Base-by-base conservation (phyloP, 805 yeast species). In the Ogataea pilisensis region DNA sequence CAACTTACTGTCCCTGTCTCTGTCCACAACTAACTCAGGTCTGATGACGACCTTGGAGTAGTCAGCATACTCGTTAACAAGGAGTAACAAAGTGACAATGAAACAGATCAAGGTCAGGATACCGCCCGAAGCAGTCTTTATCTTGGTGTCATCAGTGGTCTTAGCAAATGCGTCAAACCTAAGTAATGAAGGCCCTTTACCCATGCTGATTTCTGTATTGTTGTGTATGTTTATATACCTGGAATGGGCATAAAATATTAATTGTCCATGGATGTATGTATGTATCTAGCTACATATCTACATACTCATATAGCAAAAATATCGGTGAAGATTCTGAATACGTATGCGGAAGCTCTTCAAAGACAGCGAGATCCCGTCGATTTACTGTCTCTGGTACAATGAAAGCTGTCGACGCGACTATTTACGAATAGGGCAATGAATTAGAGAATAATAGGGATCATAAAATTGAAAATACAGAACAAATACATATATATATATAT, bases 91-190 rank as follows among this genome's bases (percentile, higher is more conserved):
- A 14, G 87, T 80, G 3, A 85, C 69, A 5, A 78, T 37, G 3
- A 78, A 54, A 55, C 96, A 84, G 3, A 77, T 65, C 31, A 93
- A 54, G 3, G 98, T 88, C 55, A 93, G 85, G 21, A 88, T 54
- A 2, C 96, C 99, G 39, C 99, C 99, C 8, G 91, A 73, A 5
- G 91, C 74, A 4, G 99, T 93, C 47, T 85, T 80, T 45, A 93
- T 78, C 37, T 86, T 76, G 8, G 95, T 95, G 61, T 93, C 99
- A 57, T 91, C 98, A 27, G 87, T 90, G 5, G 97, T 86, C 64
- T 90, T 91, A 22, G 95, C 76, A 59, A 91, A 90, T n/a, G 91
- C 95, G 63, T 90, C 98, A 44, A 85, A 67, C 32, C 82, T 77
- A 36, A 85, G 58, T 48, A 80, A 63, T 45, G 55, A 51, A 20